Evolutionary conservation across 2,329 filamentous ascomycete genomes (phyloP).

Genomic region (Sclerotinia trifoliorum): DNA sequence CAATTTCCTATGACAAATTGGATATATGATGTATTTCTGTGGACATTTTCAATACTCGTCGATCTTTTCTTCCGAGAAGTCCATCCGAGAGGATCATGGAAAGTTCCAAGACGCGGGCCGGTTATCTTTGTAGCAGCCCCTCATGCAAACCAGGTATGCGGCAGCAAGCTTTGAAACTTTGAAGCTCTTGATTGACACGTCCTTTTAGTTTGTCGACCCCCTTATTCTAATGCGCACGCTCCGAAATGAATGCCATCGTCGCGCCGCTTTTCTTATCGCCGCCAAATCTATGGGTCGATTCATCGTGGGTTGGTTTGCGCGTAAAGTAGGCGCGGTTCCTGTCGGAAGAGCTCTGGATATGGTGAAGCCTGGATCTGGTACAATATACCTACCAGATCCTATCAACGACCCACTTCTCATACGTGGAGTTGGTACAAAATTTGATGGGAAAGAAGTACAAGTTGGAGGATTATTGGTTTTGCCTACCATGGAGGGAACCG

Average conservation of each 20-base stretch:
- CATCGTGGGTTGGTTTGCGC: constrained; percentile 85
- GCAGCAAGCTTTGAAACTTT: not conserved
- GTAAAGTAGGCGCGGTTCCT: constrained; percentile 84
- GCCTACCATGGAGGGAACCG: constrained; percentile 75
- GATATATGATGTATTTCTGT: constrained; percentile 76
- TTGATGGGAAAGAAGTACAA: constrained; percentile 69
- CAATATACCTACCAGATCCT: constrained; percentile 85
- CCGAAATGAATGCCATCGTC: constrained; percentile 77
- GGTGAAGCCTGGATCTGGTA: constrained; percentile 75
- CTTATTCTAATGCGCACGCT: constrained; percentile 90
- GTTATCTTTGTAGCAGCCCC: constrained; percentile 95
- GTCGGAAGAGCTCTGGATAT: constrained; percentile 89
- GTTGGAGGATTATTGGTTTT: constrained; percentile 82
- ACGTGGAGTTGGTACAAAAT: constrained; percentile 72
- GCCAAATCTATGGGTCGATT: constrained; percentile 89
- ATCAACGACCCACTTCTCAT: constrained; percentile 68
- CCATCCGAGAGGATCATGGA: constrained; percentile 91
- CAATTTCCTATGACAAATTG: constrained; percentile 42
- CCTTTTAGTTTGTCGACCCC: constrained; percentile 81
- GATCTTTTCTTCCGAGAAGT: constrained; percentile 99
- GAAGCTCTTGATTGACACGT: constrained; percentile 19
- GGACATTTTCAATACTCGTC: constrained; percentile 76
- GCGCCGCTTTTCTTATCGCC: constrained; percentile 88
- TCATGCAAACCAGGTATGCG: constrained; percentile 84
- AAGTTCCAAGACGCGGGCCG: constrained; percentile 82